These are phyloP conservation scores for Curvularia hawaiiensis DNA, from an alignment of 2,329 filamentous ascomycete species.

Conservation along the genomic window DNA sequence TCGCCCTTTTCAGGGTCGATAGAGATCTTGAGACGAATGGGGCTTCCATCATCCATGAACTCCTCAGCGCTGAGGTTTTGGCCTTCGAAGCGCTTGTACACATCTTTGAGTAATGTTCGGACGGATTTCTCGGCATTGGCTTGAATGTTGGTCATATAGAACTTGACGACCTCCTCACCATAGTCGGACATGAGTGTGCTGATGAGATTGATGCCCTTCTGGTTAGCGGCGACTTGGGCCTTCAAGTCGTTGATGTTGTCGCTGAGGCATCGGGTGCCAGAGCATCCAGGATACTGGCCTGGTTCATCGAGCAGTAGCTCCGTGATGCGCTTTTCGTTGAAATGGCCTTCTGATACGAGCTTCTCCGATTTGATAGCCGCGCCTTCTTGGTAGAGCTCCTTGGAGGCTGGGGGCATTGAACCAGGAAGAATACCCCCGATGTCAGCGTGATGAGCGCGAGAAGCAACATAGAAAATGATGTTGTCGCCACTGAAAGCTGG, in stretches of 20 bases:
- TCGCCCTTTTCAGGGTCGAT: constrained; percentile 77
- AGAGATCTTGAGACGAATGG: constrained; percentile 74
- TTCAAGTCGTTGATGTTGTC: constrained; percentile 89
- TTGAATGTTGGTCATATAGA: constrained; percentile 85
- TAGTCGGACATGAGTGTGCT: constrained; percentile 77
- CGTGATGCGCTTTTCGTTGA: constrained; percentile 77
- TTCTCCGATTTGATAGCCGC: constrained; percentile 64
- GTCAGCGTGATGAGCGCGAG: constrained; percentile 80
- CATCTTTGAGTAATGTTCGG: constrained; percentile 71
- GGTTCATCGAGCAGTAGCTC: constrained; percentile 76
- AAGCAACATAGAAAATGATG: constrained; percentile 83
- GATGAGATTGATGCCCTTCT: constrained; percentile 82
- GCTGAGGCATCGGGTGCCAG: constrained; percentile 75
- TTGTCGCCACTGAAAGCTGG: constrained; percentile 76
- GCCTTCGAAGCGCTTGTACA: constrained; percentile 71
- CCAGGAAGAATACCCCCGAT: constrained; percentile 84
- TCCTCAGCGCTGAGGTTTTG: constrained; percentile 75
- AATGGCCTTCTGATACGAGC: constrained; percentile 75
- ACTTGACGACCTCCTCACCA: constrained; percentile 75
- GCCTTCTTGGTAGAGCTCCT: constrained; percentile 63
- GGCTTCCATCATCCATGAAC: constrained; percentile 86
- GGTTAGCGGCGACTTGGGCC: constrained; percentile 85
- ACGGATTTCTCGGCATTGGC: constrained; percentile 80
- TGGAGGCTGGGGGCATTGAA: constrained; percentile 79
- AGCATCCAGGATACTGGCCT: constrained; percentile 74